Evolutionary conservation across 192 early-diverging fungal species (phyloP), one percentile per base, ranked within the genome.

Genomic region (Martensiomyces pterosporus): DNA sequence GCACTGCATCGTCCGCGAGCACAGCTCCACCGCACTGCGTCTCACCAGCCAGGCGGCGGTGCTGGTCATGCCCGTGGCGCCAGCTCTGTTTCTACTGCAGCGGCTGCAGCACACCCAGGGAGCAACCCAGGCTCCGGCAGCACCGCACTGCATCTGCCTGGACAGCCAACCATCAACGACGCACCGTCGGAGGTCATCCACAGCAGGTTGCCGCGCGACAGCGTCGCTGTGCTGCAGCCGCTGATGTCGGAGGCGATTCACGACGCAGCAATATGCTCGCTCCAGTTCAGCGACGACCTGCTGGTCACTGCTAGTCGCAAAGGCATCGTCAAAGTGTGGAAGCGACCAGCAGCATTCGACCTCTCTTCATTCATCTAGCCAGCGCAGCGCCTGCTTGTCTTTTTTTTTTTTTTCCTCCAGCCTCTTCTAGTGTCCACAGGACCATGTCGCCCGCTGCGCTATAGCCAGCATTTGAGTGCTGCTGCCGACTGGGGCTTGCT

Each of bases 251-350:
- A 80, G 39, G 61, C 59, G 2, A 77, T 90, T 8, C 85, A 87
- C 49, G 58, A 60, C 13, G 76, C 81, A 10, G 81, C 88, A 0
- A 23, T 90, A 10, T 71, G 72, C 24, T 74, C 77, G 0, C 43
- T 94, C 18, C 63, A 68, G 5, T 85, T 94, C 51, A 69, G 82
- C 1, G 83, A 81, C 29, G 85, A 89, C 60, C 51, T 81, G 1
- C 58, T 94, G 9, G 77, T 91, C 32, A 89, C 88, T 0, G 79
- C 85, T 6, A 88, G 89, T 47, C 77, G 82, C 12, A 57, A 64
- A 7, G 91, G 91, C n/a, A 61, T 70, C 26, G 60, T 93, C 23
- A 85, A 81, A 49, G 58, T 89, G 14, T 93, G 88, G 89, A 52
- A 50, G 34, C 78, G 90, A 6, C 90, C 90, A 9, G 52, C 33